Evolutionary conservation across 805 yeast species (phyloP).

Genomic region (Lachancea kluyveri): DNA sequence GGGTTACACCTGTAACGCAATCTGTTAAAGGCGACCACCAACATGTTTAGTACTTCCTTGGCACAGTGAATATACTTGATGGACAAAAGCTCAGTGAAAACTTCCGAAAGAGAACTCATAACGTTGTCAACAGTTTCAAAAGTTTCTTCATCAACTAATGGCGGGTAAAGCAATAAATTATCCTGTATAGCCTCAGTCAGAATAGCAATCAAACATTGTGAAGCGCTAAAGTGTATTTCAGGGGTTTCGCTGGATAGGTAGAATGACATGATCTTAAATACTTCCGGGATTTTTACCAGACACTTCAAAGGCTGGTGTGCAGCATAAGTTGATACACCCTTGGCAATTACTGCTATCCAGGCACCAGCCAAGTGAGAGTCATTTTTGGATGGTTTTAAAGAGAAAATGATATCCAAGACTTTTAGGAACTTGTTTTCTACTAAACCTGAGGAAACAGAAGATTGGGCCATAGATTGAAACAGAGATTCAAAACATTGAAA

Average conservation of each 20-base stretch:
- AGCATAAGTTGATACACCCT: constrained; percentile 57
- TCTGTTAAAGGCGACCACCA: constrained; percentile 55
- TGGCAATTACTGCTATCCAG: constrained; percentile 93
- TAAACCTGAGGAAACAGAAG: constrained; percentile 50
- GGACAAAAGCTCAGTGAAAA: constrained; percentile 54
- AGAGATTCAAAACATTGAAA: constrained; percentile 80
- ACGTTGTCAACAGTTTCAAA: constrained; percentile 53
- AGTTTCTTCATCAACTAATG: constrained; percentile 40
- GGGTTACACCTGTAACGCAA: constrained; percentile 65
- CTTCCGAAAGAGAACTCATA: constrained; percentile 45
- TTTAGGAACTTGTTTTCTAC: constrained; percentile 58
- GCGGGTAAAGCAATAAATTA: constrained; percentile 47
- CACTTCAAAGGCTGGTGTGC: constrained; percentile 46
- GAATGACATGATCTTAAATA: constrained; percentile 50
- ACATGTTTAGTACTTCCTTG: constrained; percentile 62
- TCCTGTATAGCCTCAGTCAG: constrained; percentile 63
- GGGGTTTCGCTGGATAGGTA: constrained; percentile 63
- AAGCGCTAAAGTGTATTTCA: constrained; percentile 65
- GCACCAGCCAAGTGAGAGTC: constrained; percentile 86
- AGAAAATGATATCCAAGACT: constrained; percentile 66
- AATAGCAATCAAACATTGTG: constrained; percentile 82
- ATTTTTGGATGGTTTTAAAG: constrained; percentile 72
- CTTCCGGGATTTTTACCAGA: constrained; percentile 47
- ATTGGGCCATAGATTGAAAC: constrained; percentile 36
- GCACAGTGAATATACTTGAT: constrained; percentile 75